Conservation (phyloP, 2,329 filamentous ascomycete genomes). For the Coniella lustricola region DNA sequence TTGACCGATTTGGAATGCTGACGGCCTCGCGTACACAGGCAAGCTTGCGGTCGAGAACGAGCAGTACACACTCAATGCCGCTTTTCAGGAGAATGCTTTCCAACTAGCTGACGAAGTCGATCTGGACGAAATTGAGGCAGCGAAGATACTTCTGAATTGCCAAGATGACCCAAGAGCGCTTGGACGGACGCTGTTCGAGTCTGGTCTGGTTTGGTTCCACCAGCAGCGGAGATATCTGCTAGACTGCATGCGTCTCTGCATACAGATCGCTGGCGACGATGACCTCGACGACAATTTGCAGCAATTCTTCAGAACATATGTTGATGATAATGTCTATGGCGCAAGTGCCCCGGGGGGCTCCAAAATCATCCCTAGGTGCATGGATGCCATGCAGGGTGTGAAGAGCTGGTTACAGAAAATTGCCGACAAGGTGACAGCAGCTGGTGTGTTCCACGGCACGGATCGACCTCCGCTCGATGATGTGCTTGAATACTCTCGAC, state of each 20-base stretch:
- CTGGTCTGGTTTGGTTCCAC: conserved; percentile 82
- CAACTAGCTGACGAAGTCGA: conserved; percentile 82
- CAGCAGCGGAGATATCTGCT: conserved; percentile 75
- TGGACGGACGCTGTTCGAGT: conserved; percentile 67
- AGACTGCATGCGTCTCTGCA: conserved; percentile 73
- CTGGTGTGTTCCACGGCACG: conserved; percentile 64
- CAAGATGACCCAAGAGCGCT: conserved; percentile 61
- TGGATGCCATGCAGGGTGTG: conserved; percentile 68
- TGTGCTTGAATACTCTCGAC: conserved; percentile 70
- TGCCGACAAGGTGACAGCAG: conserved; percentile 67
- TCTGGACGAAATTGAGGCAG: conserved; percentile 82
- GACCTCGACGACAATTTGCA: conserved; percentile 42
- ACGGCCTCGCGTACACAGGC: conserved; percentile 40
- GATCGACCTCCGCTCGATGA: conserved; percentile 59
- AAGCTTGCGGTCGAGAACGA: conserved; percentile 66
- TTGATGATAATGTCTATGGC: conserved; percentile 51
- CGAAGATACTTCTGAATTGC: conserved; percentile 66
- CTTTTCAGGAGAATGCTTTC: conserved; percentile 77
- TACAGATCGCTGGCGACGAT: conserved; percentile 57
- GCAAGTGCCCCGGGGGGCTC: conserved; percentile 36
- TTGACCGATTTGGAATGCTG: conserved; percentile 18
- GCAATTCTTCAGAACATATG: conserved; percentile 43
- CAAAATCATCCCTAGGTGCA: conserved; percentile 65
- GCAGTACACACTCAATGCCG: conserved; percentile 75
- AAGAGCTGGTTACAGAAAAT: conserved; percentile 71